Evolutionary conservation across 805 yeast genomes (phyloP).

Genomic region (Alloascoidea hylecoeti): DNA sequence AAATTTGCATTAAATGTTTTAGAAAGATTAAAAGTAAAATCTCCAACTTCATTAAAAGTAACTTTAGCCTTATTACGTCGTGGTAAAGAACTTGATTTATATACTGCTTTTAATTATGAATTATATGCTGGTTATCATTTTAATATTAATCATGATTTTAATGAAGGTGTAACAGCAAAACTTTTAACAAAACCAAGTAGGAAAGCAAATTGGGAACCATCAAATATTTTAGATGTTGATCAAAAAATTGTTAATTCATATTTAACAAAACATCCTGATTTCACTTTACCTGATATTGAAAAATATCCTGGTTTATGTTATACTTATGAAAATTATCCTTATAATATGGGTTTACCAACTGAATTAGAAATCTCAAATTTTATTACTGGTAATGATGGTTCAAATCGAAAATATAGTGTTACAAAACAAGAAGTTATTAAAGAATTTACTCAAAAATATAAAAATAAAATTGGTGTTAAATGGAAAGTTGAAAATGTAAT

Average conservation of each 20-base stretch:
- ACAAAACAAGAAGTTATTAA: constrained; percentile 54
- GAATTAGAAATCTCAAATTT: constrained; percentile 49
- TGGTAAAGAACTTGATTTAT: constrained; percentile 43
- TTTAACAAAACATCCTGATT: constrained; percentile 18
- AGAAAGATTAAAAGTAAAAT: constrained; percentile 44
- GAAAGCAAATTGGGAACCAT: constrained; percentile 35
- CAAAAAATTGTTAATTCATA: constrained; percentile 12
- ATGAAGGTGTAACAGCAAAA: constrained; percentile 52
- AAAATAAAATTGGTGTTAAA: constrained; percentile 45
- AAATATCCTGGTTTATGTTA: constrained; percentile 15
- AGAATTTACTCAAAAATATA: constrained; percentile 38
- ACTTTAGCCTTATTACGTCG: constrained; percentile 53
- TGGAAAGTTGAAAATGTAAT: constrained; percentile 46
- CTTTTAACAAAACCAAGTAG: constrained; percentile 45
- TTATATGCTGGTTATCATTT: constrained; percentile 65
- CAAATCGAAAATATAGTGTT: constrained; percentile 52
- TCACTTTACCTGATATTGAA: constrained; percentile 16
- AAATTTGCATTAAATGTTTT: constrained; percentile 51
- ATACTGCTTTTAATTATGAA: constrained; percentile 59
- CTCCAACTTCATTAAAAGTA: constrained; percentile 68
- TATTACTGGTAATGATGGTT: constrained; percentile 56
- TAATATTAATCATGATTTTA: constrained; percentile 50
- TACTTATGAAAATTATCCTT: constrained; percentile 39
- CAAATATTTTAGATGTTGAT: constrained; percentile 22
- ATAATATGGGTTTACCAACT: constrained; percentile 68